These are phyloP conservation scores for Xenoacremonium recifei DNA, from an alignment of 2,329 filamentous ascomycete genomes.

Conservation along the genomic window DNA sequence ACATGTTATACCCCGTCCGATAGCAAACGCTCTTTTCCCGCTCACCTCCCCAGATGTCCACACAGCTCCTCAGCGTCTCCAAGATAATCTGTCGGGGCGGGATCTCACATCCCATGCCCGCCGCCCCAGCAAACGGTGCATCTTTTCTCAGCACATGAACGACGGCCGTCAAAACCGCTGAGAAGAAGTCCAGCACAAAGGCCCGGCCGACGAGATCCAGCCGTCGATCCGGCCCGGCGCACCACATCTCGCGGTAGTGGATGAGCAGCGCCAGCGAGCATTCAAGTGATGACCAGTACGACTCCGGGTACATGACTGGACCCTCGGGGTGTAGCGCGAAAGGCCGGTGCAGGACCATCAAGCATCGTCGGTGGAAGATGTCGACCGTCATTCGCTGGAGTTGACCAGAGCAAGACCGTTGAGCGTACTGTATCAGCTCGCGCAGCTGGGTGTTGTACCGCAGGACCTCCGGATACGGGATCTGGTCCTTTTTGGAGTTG, in stretches of 20 bases:
- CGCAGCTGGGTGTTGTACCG: conserved; percentile 32
- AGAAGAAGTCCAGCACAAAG: conserved; percentile 36
- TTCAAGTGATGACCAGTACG: conserved; percentile 36
- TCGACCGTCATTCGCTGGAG: conserved; percentile 34
- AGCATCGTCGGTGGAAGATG: conserved; percentile 33
- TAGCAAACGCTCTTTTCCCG: conserved; percentile 35
- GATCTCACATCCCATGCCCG: conserved; percentile 26
- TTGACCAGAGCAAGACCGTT: conserved; percentile 25
- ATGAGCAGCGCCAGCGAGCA: conserved; percentile 35
- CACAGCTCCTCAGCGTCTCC: conserved; percentile 31
- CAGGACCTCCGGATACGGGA: conserved; percentile 33
- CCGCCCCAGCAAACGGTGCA: conserved; percentile 29
- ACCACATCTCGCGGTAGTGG: conserved; percentile 36
- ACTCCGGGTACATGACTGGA: conserved; percentile 31
- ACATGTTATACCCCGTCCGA: conserved; percentile 31
- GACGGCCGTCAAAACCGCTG: conserved; percentile 31
- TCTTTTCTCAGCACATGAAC: conserved; percentile 34
- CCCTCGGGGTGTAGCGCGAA: conserved; percentile 34
- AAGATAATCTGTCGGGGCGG: conserved; percentile 35
- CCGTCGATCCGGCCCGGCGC: conserved; percentile 21
- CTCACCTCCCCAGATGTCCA: conserved; percentile 35
- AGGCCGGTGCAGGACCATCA: conserved; percentile 36
- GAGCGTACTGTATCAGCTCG: conserved; percentile 30
- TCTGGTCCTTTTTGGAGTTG: conserved; percentile 30
- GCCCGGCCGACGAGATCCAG: conserved; percentile 32